phyloP scores from a whole-genome alignment of 192 early-diverging fungal genomes.

The Coemansia erecta region DNA sequence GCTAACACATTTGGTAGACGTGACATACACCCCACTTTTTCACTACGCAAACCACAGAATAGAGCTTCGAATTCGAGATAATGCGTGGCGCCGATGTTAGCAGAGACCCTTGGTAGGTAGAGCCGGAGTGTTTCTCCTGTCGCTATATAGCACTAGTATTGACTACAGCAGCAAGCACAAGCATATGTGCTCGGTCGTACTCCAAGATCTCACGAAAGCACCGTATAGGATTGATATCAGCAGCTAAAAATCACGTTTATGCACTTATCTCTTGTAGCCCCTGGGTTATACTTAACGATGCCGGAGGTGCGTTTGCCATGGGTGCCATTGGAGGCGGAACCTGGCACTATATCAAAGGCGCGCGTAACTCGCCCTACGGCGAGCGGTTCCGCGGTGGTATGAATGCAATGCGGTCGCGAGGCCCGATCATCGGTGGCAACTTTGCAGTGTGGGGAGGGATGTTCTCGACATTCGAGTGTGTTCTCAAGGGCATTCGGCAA shows the following conservation, averaged over 20 bases:
- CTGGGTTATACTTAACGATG: slow-evolving; percentile 83
- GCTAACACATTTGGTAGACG: no score
- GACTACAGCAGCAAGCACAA: no score
- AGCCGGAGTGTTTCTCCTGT: background rate
- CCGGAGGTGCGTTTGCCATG: slow-evolving; percentile 90
- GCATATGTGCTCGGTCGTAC: no score
- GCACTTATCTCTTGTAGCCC: slow-evolving; percentile 59
- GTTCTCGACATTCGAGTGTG: slow-evolving; percentile 97
- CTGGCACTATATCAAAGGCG: slow-evolving; percentile 98
- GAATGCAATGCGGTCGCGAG: slow-evolving; percentile 86
- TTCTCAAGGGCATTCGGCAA: slow-evolving; percentile 85
- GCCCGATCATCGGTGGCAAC: slow-evolving; percentile 94
- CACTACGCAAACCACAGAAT: no score
- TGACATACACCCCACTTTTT: no score
- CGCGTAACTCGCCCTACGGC: slow-evolving; percentile 94
- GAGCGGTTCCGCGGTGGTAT: slow-evolving; percentile 88
- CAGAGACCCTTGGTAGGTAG: slow-evolving; percentile 53
- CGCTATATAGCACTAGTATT: background rate
- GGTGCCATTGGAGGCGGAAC: slow-evolving; percentile 94
- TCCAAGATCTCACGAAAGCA: background rate
- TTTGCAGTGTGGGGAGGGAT: slow-evolving; percentile 99
- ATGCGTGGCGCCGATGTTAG: slow-evolving; percentile 53
- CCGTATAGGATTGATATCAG: background rate
- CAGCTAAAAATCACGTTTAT: background rate
- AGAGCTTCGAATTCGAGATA: no score